These are phyloP conservation scores for Venturia aucupariae DNA, from an alignment of 2,329 filamentous ascomycete species.

Conservation along the genomic window DNA sequence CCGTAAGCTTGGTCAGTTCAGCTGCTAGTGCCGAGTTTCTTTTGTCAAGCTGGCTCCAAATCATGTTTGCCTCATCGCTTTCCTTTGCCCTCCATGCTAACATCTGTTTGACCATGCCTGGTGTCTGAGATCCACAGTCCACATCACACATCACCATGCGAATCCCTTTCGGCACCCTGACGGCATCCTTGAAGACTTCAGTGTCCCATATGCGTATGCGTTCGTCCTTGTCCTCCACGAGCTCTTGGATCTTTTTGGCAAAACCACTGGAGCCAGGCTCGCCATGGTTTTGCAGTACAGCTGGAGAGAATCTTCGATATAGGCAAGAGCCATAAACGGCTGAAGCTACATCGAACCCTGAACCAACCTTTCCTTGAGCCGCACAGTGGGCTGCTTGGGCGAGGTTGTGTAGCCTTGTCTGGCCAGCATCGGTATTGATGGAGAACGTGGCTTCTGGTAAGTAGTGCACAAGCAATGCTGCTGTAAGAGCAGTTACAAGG, in stretches of 20 bases:
- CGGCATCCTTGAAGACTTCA: slow-evolving; percentile 59
- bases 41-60: slow-evolving; percentile 69
- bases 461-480: slow-evolving; percentile 68
- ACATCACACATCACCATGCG: slow-evolving; percentile 91
- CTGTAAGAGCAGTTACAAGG: slow-evolving; percentile 79
- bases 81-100: slow-evolving; percentile 68
- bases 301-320: slow-evolving; percentile 87
- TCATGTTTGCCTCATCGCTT: slow-evolving; percentile 49
- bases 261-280: slow-evolving; percentile 61
- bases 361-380: slow-evolving; percentile 92
- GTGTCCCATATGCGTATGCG: slow-evolving; percentile 60
- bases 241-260: slow-evolving; percentile 49
- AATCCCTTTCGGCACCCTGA: slow-evolving; percentile 63
- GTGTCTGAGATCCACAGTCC: slow-evolving; percentile 85
- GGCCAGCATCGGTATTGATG: slow-evolving; percentile 44
- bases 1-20: slow-evolving; percentile 47
- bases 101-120: slow-evolving; percentile 91
- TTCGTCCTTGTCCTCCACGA: slow-evolving; percentile 52
- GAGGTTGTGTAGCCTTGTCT: slow-evolving; percentile 72
- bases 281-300: slow-evolving; percentile 57
- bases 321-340: slow-evolving; percentile 87
- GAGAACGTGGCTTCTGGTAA: slow-evolving; percentile 49
- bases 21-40: slow-evolving; percentile 63
- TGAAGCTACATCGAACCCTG: slow-evolving; percentile 88
- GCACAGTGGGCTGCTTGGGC: slow-evolving; percentile 90